Conservation (phyloP, 495 filamentous ascomycete species). For the Paragyromitra xinjiangensis region DNA sequence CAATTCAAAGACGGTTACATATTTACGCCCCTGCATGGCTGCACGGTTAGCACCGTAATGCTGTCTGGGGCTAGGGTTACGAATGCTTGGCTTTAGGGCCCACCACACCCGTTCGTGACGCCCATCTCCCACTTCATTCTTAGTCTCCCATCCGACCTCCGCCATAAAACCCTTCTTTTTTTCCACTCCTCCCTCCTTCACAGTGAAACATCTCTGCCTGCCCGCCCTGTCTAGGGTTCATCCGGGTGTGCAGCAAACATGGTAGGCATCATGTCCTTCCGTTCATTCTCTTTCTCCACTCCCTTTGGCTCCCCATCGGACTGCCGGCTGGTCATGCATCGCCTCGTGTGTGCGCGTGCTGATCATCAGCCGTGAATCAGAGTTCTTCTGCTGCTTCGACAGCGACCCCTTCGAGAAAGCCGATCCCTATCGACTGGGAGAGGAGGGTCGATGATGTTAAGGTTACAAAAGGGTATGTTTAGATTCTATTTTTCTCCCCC, state of each 20-base stretch:
- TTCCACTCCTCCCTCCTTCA: slow-evolving; percentile 14
- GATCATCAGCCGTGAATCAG: slow-evolving; percentile 39
- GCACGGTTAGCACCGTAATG: background rate
- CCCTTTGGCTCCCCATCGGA: slow-evolving; percentile 13
- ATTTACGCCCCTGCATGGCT: slow-evolving; percentile 1
- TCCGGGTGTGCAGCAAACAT: slow-evolving; percentile 41
- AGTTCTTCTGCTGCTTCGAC: slow-evolving; percentile 49
- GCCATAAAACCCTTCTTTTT: slow-evolving; percentile 41
- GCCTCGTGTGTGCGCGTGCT: slow-evolving; percentile 44
- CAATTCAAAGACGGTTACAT: background rate
- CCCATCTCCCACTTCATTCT: slow-evolving; percentile 51
- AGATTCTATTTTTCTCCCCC: slow-evolving; percentile 31
- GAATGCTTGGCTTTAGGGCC: slow-evolving; percentile 33
- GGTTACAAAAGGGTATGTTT: slow-evolving; percentile 84
- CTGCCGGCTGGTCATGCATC: slow-evolving; percentile 39
- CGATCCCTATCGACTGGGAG: slow-evolving; percentile 67
- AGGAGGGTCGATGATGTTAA: slow-evolving; percentile 84
- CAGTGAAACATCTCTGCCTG: slow-evolving; percentile 23
- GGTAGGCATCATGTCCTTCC: slow-evolving; percentile 38
- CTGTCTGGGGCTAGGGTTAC: slow-evolving; percentile 32
- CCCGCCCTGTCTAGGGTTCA: slow-evolving; percentile 38
- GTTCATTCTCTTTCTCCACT: slow-evolving; percentile 24
- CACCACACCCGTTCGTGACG: slow-evolving; percentile 23
- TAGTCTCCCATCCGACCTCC: slow-evolving; percentile 36
- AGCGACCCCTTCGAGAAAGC: slow-evolving; percentile 48